phyloP scores from a whole-genome alignment of 768 basidiomycete genomes.

The Glaciozyma antarctica region DNA sequence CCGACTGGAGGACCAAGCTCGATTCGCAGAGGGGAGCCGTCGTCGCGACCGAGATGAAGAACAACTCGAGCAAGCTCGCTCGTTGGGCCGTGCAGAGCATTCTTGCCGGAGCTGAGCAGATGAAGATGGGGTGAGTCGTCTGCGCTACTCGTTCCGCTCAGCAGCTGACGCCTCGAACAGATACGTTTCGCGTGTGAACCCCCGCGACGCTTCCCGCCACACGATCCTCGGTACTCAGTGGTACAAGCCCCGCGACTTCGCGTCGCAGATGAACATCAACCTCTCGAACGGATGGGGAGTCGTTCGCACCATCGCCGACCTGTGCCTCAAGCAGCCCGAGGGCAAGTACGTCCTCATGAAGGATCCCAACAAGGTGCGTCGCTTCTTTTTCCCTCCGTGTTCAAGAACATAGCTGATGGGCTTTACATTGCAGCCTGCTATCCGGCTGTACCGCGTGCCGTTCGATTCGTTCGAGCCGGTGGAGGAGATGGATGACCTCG shows the following conservation, averaged over 20 bases:
- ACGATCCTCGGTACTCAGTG: conserved; percentile 90
- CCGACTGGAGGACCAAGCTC: conserved; percentile 97
- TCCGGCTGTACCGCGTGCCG: conserved; percentile 90
- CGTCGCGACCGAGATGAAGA: conserved; percentile 99
- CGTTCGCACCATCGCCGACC: conserved; percentile 83
- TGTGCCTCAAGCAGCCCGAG: conserved; percentile 93
- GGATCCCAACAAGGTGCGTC: conserved; percentile 68
- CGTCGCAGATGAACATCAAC: conserved; percentile 87
- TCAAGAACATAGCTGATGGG: neutral
- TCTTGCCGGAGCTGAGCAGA: conserved; percentile 83
- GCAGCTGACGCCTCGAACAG: conserved; percentile 42
- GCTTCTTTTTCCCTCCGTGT: conserved; percentile 6
- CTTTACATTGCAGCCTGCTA: conserved; percentile 57
- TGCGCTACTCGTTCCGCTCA: conserved; percentile 3
- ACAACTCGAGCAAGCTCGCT: conserved; percentile 94
- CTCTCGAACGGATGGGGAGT: conserved; percentile 97
- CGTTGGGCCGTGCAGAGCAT: conserved; percentile 95
- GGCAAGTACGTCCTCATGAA: conserved; percentile 96
- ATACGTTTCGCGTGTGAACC: conserved; percentile 87
- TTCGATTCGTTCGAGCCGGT: conserved; percentile 70
- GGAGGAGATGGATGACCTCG: conserved; percentile 52
- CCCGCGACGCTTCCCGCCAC: conserved; percentile 90
- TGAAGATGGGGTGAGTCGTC: conserved; percentile 84
- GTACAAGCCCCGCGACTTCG: conserved; percentile 88
- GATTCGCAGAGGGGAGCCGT: conserved; percentile 95